Evolutionary conservation across 371 early-diverging fungal species (phyloP), one percentile per base, ranked within the genome.

Genomic region (Mortierella sp.): DNA sequence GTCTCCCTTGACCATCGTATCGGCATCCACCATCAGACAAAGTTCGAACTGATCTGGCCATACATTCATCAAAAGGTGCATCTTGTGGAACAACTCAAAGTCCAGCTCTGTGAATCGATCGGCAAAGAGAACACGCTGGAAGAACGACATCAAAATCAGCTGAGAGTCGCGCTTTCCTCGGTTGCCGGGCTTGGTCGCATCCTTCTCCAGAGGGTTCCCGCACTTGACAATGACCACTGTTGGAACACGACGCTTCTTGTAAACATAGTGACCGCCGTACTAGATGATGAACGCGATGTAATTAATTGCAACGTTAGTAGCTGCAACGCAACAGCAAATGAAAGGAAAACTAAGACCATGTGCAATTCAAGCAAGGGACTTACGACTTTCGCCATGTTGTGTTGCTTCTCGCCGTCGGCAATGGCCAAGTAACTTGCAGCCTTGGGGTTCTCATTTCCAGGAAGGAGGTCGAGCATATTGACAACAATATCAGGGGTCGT

Each of bases 121-220:
- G 73, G 94, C 90, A 80, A 94, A 96, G 38, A 94, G 88, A 16
- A 96, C 91, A 54, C 94, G 92, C 63, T 92, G 90, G 70, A 96
- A 93, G 87, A 96, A 97, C 44, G 92, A 92, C 96, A 97, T 96
- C 65, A 97, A 78, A 70, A 97, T 92, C 83, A 97, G 88, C 87
- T 97, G 97, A 45, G 95, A 95, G 84, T 97, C 98, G 74, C 98
- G 92, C 86, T 97, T 97, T 76, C 98, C 98, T 78, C 98, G 90
- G 87, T 97, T 96, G 45, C 95, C 95, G 5, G 94, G 89, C 78
- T 93, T 93, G n/a, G 79, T 88, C 26, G 83, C 82, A 14, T 84
- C 89, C 74, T 89, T 89, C 68, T 93, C 92, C 11, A 83, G 80
- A 14, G 88, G 86, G 34, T 87, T 90, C 28, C 94, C 94, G 60